Conservation (phyloP, 176 grass and related monocot species). For the Musa beccarii region DNA sequence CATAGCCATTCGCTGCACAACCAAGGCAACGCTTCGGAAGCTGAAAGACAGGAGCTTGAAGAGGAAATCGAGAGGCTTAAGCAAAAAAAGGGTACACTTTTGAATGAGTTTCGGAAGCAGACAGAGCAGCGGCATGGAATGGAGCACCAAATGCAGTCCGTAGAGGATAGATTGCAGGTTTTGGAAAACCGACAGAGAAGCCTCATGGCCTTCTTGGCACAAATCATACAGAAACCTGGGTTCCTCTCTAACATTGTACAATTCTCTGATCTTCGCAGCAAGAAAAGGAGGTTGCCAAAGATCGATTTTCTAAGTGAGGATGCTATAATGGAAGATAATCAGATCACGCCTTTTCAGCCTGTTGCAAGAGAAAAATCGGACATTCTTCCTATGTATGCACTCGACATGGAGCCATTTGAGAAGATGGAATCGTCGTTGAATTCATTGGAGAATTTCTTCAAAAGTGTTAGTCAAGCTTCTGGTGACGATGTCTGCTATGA, state of each 20-base stretch:
- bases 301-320: slow-evolving; percentile 36
- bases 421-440: slow-evolving; percentile 90
- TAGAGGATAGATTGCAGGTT: slow-evolving; percentile 62
- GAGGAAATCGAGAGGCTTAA: slow-evolving; percentile 80
- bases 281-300: slow-evolving; percentile 62
- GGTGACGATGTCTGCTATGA: slow-evolving; percentile 50
- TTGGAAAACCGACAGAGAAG: slow-evolving; percentile 45
- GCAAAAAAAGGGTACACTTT: slow-evolving; percentile 38
- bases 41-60: slow-evolving; percentile 63
- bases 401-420: slow-evolving; percentile 61
- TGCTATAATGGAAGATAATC: slow-evolving; percentile 27
- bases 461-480: slow-evolving; percentile 51
- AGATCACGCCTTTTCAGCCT: slow-evolving; percentile 17
- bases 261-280: slow-evolving; percentile 39
- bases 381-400: slow-evolving; percentile 4
- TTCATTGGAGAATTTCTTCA: slow-evolving; percentile 75
- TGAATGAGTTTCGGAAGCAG: slow-evolving; percentile 49
- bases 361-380: slow-evolving; percentile 4
- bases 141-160: slow-evolving; percentile 60
- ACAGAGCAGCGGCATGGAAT: slow-evolving; percentile 38
- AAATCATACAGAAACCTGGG: slow-evolving; percentile 47
- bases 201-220: slow-evolving; percentile 44
- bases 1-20: slow-evolving; percentile 70
- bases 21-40: slow-evolving; percentile 30
- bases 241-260: slow-evolving; percentile 43